Percentiles rank a stretch among this genome's conserved stretches.
Evolutionary conservation across 208 protist genomes (phyloP).

Genomic region (Acanthamoeba castellanii): DNA sequence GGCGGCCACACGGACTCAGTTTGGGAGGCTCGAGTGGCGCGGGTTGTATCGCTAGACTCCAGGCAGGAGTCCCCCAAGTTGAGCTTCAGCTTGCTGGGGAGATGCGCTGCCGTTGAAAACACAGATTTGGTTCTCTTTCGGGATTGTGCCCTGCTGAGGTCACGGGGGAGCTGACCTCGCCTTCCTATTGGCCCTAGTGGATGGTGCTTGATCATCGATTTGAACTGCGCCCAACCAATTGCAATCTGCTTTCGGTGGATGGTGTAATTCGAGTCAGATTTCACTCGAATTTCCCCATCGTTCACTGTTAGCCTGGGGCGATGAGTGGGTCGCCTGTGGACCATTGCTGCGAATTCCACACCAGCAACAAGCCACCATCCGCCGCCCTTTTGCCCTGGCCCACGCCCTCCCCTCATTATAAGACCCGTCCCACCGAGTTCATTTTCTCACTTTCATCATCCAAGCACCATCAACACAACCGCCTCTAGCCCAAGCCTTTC

Average conservation of each 20-base stretch:
- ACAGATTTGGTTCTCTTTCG: neutral
- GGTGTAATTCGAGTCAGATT: neutral
- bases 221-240: neutral
- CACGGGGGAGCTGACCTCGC: too few relatives aligned
- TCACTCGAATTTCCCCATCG: neutral
- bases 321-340: neutral
- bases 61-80: neutral
- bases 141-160: too few relatives aligned
- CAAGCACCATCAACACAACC: neutral
- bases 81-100: too few relatives aligned
- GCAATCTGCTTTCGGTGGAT: neutral
- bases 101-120: neutral
- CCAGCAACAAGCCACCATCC: conserved; percentile 25
- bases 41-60: neutral
- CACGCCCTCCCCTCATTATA: neutral
- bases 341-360: conserved; percentile 49
- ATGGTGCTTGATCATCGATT: neutral
- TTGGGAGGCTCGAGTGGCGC: too few relatives aligned
- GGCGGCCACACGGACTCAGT: too few relatives aligned
- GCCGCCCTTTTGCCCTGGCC: neutral
- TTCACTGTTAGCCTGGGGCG: neutral
- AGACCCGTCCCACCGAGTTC: neutral
- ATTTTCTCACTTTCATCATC: neutral
- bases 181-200: too few relatives aligned
- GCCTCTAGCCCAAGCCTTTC: neutral